Evolutionary conservation across 257 asterid genomes (phyloP).

Genomic region (Haberlea rhodopensis): DNA sequence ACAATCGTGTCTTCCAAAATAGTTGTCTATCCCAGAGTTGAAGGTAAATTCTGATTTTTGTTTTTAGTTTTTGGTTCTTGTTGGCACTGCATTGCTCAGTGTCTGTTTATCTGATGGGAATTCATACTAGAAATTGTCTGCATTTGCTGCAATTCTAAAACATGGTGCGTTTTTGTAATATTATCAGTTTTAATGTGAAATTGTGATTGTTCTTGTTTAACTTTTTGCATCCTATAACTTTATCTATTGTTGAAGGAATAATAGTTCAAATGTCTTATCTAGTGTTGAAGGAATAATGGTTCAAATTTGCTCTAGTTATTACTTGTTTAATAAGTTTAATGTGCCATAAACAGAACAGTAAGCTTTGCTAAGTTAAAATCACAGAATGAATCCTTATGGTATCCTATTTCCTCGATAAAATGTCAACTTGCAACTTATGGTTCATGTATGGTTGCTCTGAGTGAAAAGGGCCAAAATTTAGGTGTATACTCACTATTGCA

Average conservation of each 20-base stretch:
- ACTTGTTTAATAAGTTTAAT: neutral
- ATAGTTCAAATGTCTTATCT: neutral
- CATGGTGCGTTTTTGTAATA: neutral
- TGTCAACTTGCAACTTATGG: neutral
- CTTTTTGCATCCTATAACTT: neutral
- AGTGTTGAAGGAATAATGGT: neutral
- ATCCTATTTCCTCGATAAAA: neutral
- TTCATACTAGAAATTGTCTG: slow-evolving; percentile 1
- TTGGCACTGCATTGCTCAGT: neutral
- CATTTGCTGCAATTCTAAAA: neutral
- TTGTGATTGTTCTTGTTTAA: neutral
- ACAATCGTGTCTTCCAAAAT: slow-evolving; percentile 70
- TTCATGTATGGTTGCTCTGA: slow-evolving; percentile 1
- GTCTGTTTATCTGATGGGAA: neutral
- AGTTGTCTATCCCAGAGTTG: slow-evolving; percentile 70
- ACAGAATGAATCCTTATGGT: neutral
- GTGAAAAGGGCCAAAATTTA: neutral
- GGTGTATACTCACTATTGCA: neutral
- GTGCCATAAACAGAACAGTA: neutral
- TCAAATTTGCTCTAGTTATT: neutral
- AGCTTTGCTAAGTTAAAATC: neutral
- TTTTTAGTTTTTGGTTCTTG: neutral
- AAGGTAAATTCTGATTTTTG: slow-evolving; percentile 51
- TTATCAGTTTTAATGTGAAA: neutral
- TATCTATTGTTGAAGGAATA: neutral